Evolutionary conservation across 768 basidiomycete genomes (phyloP).

Genomic region (Astraeus odoratus): DNA sequence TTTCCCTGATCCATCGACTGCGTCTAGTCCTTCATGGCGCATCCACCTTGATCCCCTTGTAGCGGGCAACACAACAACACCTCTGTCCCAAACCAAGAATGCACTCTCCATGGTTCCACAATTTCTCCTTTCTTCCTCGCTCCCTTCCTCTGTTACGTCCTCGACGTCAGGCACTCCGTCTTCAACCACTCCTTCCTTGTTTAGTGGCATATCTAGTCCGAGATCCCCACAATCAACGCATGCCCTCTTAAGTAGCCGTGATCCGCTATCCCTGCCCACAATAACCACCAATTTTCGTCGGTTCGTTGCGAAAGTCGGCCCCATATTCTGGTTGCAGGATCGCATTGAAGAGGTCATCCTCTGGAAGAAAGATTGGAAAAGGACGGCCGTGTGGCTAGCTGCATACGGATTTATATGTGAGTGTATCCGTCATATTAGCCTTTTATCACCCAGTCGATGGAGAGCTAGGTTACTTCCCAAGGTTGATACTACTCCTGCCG

Average conservation of each 20-base stretch:
- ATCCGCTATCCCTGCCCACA: slow-evolving; percentile 66
- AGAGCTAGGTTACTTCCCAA: slow-evolving; percentile 67
- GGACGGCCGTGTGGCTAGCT: slow-evolving; percentile 70
- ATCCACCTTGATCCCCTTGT: background rate
- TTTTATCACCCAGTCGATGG: background rate
- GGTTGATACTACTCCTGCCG: slow-evolving; percentile 63
- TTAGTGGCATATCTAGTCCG: slow-evolving; percentile 2
- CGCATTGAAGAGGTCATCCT: slow-evolving; percentile 76
- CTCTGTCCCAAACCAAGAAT: slow-evolving; percentile 15
- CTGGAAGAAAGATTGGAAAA: slow-evolving; percentile 73
- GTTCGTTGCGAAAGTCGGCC: slow-evolving; percentile 69
- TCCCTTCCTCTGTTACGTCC: slow-evolving; percentile 1
- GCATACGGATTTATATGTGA: slow-evolving; percentile 74
- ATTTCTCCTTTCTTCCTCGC: slow-evolving; percentile 22
- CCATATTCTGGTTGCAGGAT: slow-evolving; percentile 88
- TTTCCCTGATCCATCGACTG: slow-evolving; percentile 33
- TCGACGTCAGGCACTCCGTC: background rate
- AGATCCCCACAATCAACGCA: slow-evolving; percentile 19
- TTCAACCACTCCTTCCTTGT: slow-evolving; percentile 3
- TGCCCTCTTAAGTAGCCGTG: slow-evolving; percentile 43
- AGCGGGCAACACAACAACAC: slow-evolving; percentile 15
- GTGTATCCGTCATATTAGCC: slow-evolving; percentile 20
- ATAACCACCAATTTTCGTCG: slow-evolving; percentile 73
- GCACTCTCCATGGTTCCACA: slow-evolving; percentile 31
- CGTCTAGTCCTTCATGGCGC: background rate